Percentiles rank a stretch among this genome's conserved stretches.
Evolutionary conservation across 805 yeast species (phyloP).

Genomic region (Myxozyma melibiosi): DNA sequence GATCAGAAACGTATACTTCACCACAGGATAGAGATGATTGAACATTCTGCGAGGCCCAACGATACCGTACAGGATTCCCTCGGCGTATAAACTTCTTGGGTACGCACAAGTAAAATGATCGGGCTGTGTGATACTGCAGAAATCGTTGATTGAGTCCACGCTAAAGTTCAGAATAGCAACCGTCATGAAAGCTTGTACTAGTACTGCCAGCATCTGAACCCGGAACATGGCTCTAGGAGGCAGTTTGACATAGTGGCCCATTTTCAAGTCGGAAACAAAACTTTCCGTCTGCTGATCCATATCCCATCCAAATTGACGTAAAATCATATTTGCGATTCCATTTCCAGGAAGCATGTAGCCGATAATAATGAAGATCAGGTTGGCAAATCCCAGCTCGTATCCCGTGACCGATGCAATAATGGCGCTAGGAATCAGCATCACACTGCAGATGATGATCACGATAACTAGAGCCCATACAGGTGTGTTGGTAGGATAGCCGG

Average conservation of each 20-base stretch:
- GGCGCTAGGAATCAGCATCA: constrained; percentile 63
- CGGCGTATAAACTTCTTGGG: constrained; percentile 53
- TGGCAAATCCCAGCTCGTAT: constrained; percentile 60
- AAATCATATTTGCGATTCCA: constrained; percentile 55
- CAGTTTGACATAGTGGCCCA: constrained; percentile 59
- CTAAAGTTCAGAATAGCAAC: constrained; percentile 48
- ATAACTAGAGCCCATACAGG: constrained; percentile 66
- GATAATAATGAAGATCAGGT: constrained; percentile 61
- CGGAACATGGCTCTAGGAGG: constrained; percentile 63
- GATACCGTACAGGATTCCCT: constrained; percentile 65
- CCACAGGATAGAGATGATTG: constrained; percentile 41
- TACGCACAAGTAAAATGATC: constrained; percentile 53
- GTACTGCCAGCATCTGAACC: constrained; percentile 51
- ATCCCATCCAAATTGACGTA: constrained; percentile 50
- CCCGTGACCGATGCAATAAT: constrained; percentile 66
- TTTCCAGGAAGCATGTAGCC: constrained; percentile 66
- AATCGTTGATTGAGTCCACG: constrained; percentile 43
- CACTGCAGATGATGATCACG: constrained; percentile 55
- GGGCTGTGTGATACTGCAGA: constrained; percentile 50
- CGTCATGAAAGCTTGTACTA: constrained; percentile 51
- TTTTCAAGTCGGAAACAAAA: not conserved
- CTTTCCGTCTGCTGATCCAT: constrained; percentile 58
- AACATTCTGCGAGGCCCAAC: constrained; percentile 66
- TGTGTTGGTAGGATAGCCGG: constrained; percentile 44
- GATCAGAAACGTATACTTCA: constrained; percentile 32